Conservation (phyloP, 805 yeast species). For the Ogataea trehalophila region DNA sequence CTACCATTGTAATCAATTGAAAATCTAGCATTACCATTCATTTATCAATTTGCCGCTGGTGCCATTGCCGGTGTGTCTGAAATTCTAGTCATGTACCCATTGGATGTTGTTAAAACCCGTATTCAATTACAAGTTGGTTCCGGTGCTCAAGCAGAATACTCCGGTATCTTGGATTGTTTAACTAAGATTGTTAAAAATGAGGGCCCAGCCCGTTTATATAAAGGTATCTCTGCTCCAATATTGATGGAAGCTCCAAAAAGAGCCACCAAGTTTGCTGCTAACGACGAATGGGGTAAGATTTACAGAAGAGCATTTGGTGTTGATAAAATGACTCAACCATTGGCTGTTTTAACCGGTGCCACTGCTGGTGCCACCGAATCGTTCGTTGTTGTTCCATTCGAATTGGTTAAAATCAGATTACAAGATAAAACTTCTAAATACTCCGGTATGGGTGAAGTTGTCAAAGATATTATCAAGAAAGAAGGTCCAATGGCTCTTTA, state of each 20-base stretch:
- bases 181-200: conserved; percentile 79
- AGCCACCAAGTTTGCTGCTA: conserved; percentile 97
- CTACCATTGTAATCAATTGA: neutral
- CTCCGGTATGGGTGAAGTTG: conserved; percentile 80
- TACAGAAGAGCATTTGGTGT: conserved; percentile 71
- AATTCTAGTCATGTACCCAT: conserved; percentile 90
- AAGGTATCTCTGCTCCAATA: conserved; percentile 95
- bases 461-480: conserved; percentile 59
- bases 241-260: conserved; percentile 99
- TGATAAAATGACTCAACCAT: conserved; percentile 64
- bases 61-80: conserved; percentile 97
- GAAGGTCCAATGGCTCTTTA: conserved; percentile 83
- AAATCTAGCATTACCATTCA: conserved; percentile 66
- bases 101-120: conserved; percentile 95
- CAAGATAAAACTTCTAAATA: conserved; percentile 84
- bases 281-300: conserved; percentile 91
- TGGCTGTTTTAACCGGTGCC: conserved; percentile 92
- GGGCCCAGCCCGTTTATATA: conserved; percentile 78
- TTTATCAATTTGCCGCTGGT: conserved; percentile 87
- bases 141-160: conserved; percentile 56
- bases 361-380: conserved; percentile 98
- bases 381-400: conserved; percentile 96
- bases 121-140: conserved; percentile 76
- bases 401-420: conserved; percentile 87
- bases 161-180: conserved; percentile 81